A percentile compares a stretch with the other conserved stretches of the same genome.
Evolutionary conservation across 345 rosid genomes (phyloP).

Genomic region (Eucalyptus albens): DNA sequence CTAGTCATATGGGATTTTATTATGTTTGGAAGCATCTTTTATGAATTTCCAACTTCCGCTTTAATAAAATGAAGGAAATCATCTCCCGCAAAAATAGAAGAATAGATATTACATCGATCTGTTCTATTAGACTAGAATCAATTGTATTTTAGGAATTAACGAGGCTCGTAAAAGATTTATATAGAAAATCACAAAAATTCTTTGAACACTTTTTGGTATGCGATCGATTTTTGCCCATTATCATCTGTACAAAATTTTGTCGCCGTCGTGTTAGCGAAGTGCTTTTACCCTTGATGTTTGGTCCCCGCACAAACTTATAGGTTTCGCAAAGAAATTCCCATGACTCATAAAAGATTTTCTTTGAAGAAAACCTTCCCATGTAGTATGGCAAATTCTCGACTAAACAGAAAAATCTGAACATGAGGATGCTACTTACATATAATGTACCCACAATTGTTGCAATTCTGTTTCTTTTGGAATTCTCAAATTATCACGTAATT

Average conservation of each 20-base stretch:
- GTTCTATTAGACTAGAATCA: not conserved
- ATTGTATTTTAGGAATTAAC: not conserved
- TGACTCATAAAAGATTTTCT: not conserved
- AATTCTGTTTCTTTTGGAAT: not conserved
- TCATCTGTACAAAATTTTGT: not conserved
- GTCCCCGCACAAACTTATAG: not conserved
- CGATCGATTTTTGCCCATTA: not conserved
- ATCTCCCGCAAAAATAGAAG: not conserved
- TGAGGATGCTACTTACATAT: not conserved
- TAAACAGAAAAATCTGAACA: not conserved
- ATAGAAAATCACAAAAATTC: not conserved
- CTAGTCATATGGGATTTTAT: not conserved
- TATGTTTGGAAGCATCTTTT: not conserved
- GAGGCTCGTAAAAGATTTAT: not conserved
- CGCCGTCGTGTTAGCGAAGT: not conserved
- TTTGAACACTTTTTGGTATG: not conserved
- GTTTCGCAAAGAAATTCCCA: not conserved
- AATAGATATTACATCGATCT: not conserved
- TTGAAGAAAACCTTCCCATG: not conserved
- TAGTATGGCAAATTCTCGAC: not conserved
- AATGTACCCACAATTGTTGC: not conserved
- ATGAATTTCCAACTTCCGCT: not conserved
- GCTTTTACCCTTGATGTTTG: not conserved
- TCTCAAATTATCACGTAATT: not conserved
- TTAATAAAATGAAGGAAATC: not conserved